Base-by-base conservation (phyloP, 768 basidiomycete species). In the Trametes cubensis region DNA sequence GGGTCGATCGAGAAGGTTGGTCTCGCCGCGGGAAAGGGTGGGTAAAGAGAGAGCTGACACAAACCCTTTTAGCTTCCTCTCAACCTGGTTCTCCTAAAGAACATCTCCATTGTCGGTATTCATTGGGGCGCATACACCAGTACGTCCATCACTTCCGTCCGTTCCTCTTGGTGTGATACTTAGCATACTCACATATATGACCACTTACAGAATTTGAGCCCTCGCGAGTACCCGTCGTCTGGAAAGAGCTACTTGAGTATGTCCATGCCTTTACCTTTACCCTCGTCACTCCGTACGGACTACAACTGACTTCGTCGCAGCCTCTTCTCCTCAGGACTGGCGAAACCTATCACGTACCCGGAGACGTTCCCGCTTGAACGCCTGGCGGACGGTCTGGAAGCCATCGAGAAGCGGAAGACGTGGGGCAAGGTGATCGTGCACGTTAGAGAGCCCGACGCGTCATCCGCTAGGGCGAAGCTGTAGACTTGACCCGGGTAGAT, bases 371-470 rank as follows among this genome's bases (percentile, higher is more conserved):
- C 90, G 0, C 75, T 98, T 1, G 89, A 90, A 25, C 75, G 73
- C 10, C 75, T 95, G 2, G 75, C 81, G 3, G 84, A 87, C 1
- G 96, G 89, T 1, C 75, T 98, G 52, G 71, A 70, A 15, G 94
- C 91, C 25, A 75, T 98, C 20, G 94, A 95, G 70, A 79, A 78
- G 48, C 79, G 96, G 64, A 84, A 92, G 75, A 95, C 94, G 5
- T 98, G 94, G 92, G 96, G 96, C 0, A 98, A 98, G 71, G 90
- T 81, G 0, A 78, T 95, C 25, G 83, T 92, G 8, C 80, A 78
- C 52, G 73, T 98, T 50, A 81, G 78, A 55, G 81, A 85, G 26
- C 85, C 87, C 13, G 69, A 72, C n/a, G 51, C 69, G 3, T 55
- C 52, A 25, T 66, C 41, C 0, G 68, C 67, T 56, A 77, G 65